A percentile compares a stretch with the other conserved stretches of the same genome.
Conservation (phyloP, 441 rosid species). For the Dalechampia spathulata region DNA sequence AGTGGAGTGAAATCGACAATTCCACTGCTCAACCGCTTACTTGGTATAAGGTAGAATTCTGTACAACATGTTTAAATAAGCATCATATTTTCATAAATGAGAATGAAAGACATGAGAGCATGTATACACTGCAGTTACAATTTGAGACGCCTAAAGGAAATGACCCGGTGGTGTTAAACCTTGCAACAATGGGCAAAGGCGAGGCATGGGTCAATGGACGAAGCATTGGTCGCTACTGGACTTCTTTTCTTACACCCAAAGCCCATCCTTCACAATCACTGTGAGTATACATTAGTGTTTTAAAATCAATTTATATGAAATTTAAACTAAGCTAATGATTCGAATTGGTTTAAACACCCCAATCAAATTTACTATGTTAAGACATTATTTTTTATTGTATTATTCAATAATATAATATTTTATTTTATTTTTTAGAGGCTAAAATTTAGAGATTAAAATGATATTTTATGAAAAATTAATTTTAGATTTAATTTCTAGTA, state of each 20-base stretch:
- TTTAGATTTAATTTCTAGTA: too few species aligned
- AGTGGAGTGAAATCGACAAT: constrained; percentile 34
- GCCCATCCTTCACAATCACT: constrained; percentile 61
- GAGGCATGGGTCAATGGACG: constrained; percentile 76
- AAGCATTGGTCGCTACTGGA: constrained; percentile 83
- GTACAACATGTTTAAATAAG: too few species aligned
- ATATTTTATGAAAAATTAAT: not conserved
- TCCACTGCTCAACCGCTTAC: constrained; percentile 30
- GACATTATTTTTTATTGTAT: too few species aligned
- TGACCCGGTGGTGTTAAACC: constrained; percentile 63
- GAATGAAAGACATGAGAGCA: too few species aligned
- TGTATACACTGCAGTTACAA: constrained; percentile 28
- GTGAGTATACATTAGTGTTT: constrained; percentile 10
- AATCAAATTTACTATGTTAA: not conserved
- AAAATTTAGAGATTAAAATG: too few species aligned
- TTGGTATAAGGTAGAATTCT: constrained; percentile 88
- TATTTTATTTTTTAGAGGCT: too few species aligned
- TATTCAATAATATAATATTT: too few species aligned
- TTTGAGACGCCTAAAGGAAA: constrained; percentile 54
- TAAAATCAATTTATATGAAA: not conserved
- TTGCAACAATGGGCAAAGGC: constrained; percentile 72
- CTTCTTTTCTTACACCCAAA: constrained; percentile 44
- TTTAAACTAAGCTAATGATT: not conserved
- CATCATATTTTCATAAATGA: too few species aligned
- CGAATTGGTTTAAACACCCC: not conserved